Evolutionary conservation across 2,329 filamentous ascomycete genomes (phyloP).

Genomic region (Sporothrix mexicana): DNA sequence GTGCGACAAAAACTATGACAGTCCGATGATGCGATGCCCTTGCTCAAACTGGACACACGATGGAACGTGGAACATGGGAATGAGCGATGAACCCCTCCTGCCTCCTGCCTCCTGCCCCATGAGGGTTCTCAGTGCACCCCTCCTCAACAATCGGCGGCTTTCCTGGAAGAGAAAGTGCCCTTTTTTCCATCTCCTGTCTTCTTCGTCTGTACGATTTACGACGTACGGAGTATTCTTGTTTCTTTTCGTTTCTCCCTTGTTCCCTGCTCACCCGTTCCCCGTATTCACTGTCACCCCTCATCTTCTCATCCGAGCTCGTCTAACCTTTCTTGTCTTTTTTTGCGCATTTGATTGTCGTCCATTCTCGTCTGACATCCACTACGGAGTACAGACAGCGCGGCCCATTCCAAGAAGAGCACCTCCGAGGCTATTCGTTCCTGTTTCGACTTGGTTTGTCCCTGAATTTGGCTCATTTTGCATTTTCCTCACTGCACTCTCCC

Average conservation of each 20-base stretch:
- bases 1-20: background rate
- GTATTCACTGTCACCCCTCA: slow-evolving; percentile 11
- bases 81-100: background rate
- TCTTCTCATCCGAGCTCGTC: background rate
- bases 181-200: background rate
- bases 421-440: background rate
- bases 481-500: background rate
- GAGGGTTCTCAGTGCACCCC: background rate
- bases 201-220: too few species aligned
- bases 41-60: background rate
- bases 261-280: slow-evolving; percentile 9
- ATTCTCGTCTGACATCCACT: background rate
- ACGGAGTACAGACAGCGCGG: background rate
- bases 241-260: slow-evolving; percentile 3
- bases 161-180: slow-evolving; percentile 9
- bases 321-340: background rate
- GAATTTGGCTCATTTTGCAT: background rate
- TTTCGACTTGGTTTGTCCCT: background rate
- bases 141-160: background rate
- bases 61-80: background rate
- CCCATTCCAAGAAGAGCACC: background rate
- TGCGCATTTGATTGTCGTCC: background rate
- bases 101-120: too few species aligned
- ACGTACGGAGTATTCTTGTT: too few species aligned
- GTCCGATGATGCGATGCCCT: background rate